Conservation (phyloP, 1,284 basidiomycete genomes). For the Neolentinus lepideus region DNA sequence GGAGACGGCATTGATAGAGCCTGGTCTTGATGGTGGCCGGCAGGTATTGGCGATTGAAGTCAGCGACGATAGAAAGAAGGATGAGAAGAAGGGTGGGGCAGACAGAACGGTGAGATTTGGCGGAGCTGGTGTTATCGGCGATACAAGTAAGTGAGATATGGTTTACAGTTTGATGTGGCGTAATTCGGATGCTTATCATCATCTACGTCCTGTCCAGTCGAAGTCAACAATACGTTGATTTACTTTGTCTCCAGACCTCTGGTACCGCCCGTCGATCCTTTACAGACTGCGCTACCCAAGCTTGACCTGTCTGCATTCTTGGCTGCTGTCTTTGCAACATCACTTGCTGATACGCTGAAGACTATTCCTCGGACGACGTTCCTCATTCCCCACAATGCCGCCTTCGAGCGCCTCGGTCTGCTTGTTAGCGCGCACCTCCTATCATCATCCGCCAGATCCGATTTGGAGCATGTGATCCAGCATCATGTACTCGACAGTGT, state of each 20-base stretch:
- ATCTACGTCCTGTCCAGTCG: conserved; percentile 35
- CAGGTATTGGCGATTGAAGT: conserved; percentile 78
- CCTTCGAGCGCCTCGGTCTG: conserved; percentile 79
- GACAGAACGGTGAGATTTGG: conserved; percentile 71
- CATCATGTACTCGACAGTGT: conserved; percentile 82
- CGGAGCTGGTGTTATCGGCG: conserved; percentile 75
- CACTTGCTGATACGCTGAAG: conserved; percentile 67
- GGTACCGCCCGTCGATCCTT: conserved; percentile 73
- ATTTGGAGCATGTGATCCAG: conserved; percentile 76
- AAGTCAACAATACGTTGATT: conserved; percentile 74
- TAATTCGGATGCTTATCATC: neutral
- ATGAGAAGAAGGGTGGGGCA: conserved; percentile 35
- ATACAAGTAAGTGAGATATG: conserved; percentile 49
- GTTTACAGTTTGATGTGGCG: neutral
- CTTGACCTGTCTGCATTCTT: conserved; percentile 87
- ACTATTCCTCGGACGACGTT: conserved; percentile 70
- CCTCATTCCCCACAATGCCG: conserved; percentile 84
- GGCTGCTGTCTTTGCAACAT: conserved; percentile 82
- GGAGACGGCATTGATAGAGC: conserved; percentile 70
- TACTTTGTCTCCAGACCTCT: conserved; percentile 88
- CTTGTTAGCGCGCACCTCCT: conserved; percentile 87
- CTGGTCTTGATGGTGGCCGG: conserved; percentile 54
- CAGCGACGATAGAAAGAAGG: conserved; percentile 36
- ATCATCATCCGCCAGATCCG: conserved; percentile 63
- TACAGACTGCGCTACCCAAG: conserved; percentile 78